phyloP scores from a whole-genome alignment of 2,329 filamentous ascomycete genomes.

The Paraphaeosphaeria sporulosa region DNA sequence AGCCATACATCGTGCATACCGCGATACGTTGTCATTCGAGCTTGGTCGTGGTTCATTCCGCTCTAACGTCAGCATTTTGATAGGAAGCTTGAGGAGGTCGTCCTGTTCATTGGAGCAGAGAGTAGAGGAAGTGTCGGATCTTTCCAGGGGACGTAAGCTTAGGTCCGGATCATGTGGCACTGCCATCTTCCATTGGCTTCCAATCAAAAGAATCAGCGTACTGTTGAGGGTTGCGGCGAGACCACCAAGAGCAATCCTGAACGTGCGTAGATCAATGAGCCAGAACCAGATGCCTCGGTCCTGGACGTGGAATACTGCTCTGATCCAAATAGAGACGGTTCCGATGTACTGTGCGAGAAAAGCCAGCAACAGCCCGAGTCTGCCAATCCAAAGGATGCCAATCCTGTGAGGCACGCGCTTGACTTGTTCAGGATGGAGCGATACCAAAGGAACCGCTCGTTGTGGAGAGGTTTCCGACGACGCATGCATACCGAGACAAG shows the following conservation, averaged over 20 bases:
- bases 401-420: neutral
- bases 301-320: constrained; percentile 1
- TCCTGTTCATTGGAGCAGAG: neutral
- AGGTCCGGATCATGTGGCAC: neutral
- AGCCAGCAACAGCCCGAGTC: constrained; percentile 1
- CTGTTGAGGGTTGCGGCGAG: constrained; percentile 3
- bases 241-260: neutral
- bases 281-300: constrained; percentile 1
- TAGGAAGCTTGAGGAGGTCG: neutral
- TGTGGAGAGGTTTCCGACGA: neutral
- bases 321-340: neutral
- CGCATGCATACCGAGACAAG: neutral
- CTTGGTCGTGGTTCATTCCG: neutral
- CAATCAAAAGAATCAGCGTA: neutral
- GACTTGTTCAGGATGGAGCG: neutral
- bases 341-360: constrained; percentile 4
- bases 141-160: neutral
- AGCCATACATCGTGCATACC: neutral
- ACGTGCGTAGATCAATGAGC: neutral
- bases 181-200: neutral
- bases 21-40: neutral
- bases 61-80: neutral
- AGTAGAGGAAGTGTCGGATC: neutral
- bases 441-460: neutral
- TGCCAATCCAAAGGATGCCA: neutral